Evolutionary conservation across 1,284 basidiomycete species (phyloP), one percentile per base, ranked within the genome.

Genomic region (Sporisorium exsertum): DNA sequence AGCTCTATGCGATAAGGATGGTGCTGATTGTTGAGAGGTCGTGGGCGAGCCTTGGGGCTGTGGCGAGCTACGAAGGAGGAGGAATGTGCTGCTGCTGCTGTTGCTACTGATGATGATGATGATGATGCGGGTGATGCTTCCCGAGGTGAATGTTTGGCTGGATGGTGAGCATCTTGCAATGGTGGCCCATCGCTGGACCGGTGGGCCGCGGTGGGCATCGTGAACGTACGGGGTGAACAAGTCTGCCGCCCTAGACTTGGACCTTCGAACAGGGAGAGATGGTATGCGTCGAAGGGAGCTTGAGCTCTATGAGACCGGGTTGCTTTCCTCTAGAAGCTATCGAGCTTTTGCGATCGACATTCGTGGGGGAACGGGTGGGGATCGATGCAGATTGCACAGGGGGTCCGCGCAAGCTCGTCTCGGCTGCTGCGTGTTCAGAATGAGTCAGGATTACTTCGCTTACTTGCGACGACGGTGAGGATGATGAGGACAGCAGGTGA

Each of bases 1-100:
- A 82, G 73, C 43, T 82, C 80, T 54, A 82, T 74, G 26, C 81
- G 74, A 61, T 77, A 80, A 1, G 78, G 78, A 43, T 82, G 79
- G 13, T 81, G 79, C 22, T 64, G 63, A 24, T 73, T 53, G 47
- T 69, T 72, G 35, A 66, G 51, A 10, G 59, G 52, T 32, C 64
- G 40, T 72, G 70, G 70, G 6, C 59, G 54, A 20, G 64, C 42
- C 32, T 72, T 72, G 20, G 58, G 67, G n/a, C 57, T 70, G 10
- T 60, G 59, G 1, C 58, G 64, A 13, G 27, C 55, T 24, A 42
- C 16, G 13, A 40, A 33, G 2, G 57, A 42, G 1, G 66, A 69
- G 2, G 59, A 40, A 1, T 29, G 49, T 15, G 56, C 8, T 46
- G 60, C 35, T 46, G 63, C n/a, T 26, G 59, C 20, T 45, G 52